Conservation (phyloP, 75 land plant species). For the Selaginella moellendorffii region DNA sequence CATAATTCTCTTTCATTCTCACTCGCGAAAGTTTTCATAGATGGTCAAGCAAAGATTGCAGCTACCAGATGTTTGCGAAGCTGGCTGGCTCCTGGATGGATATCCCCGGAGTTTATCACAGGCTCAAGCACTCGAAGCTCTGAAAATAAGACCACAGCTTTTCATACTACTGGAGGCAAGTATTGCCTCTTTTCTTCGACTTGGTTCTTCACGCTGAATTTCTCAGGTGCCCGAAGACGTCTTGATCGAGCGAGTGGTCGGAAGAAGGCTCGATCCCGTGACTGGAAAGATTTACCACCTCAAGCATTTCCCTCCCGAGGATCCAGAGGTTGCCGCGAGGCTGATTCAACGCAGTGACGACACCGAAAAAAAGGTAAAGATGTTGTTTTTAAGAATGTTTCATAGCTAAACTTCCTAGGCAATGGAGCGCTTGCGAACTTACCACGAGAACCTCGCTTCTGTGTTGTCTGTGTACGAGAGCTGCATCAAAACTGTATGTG, state of each 20-base stretch:
- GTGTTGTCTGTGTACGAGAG: slow-evolving; percentile 41
- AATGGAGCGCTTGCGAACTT: slow-evolving; percentile 53
- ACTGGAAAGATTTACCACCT: slow-evolving; percentile 88
- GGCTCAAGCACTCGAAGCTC: slow-evolving; percentile 61
- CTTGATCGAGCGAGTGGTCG: slow-evolving; percentile 73
- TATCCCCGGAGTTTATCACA: slow-evolving; percentile 71
- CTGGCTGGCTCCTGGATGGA: slow-evolving; percentile 93
- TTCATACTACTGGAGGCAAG: slow-evolving; percentile 54
- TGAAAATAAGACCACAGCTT: slow-evolving; percentile 44
- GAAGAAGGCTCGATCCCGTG: slow-evolving; percentile 75
- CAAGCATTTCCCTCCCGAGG: slow-evolving; percentile 65
- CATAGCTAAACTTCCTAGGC: no score
- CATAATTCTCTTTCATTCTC: no score
- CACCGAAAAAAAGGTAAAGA: slow-evolving; percentile 68
- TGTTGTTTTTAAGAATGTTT: no score
- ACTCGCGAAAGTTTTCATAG: no score
- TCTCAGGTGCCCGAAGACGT: slow-evolving; percentile 80
- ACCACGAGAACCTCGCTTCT: slow-evolving; percentile 48
- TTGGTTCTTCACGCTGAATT: slow-evolving; percentile 6
- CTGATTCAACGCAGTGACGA: slow-evolving; percentile 76
- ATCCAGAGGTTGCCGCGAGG: slow-evolving; percentile 57
- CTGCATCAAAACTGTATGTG: slow-evolving; percentile 42
- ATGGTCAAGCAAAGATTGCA: slow-evolving; percentile 56
- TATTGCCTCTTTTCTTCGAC: not conserved
- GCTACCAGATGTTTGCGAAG: slow-evolving; percentile 36